phyloP scores from a whole-genome alignment of 495 filamentous ascomycete genomes.

The Hypomontagnella monticulosa region DNA sequence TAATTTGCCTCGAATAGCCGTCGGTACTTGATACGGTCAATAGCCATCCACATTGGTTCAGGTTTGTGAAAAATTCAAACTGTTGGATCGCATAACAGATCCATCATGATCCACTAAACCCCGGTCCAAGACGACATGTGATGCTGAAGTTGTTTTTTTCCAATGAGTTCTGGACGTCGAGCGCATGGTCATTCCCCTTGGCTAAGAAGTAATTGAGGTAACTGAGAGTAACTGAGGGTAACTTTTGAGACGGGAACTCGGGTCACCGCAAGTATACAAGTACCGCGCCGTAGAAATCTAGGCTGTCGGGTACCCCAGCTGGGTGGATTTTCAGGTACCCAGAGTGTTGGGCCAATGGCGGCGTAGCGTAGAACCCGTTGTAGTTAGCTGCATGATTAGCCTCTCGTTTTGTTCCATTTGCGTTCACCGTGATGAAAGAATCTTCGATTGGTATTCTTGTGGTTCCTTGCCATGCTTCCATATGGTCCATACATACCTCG shows the following conservation, averaged over 20 bases:
- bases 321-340: conserved; percentile 49
- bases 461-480: conserved; percentile 2
- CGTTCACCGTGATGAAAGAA: conserved; percentile 45
- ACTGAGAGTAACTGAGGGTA: too few species aligned
- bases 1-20: conserved; percentile 35
- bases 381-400: conserved; percentile 44
- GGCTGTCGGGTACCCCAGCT: conserved; percentile 25
- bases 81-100: conserved; percentile 39
- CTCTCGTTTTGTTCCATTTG: conserved; percentile 44
- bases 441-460: conserved; percentile 36
- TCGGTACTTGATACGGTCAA: conserved; percentile 37
- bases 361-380: conserved; percentile 36
- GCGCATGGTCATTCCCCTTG: conserved; percentile 17
- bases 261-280: conserved; percentile 37
- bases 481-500: too few species aligned
- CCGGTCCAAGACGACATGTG: conserved; percentile 38
- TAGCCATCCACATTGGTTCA: conserved; percentile 23
- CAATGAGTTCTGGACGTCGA: conserved; percentile 34
- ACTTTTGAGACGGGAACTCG: conserved; percentile 16
- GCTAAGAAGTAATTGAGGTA: not conserved
- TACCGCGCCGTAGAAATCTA: conserved; percentile 18
- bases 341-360: conserved; percentile 41
- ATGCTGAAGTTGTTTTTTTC: conserved; percentile 32
- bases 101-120: conserved; percentile 43
- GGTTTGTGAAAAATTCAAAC: conserved; percentile 33